Evolutionary conservation across 208 protist genomes (phyloP).

Genomic region (Balamuthia mandrillaris): DNA sequence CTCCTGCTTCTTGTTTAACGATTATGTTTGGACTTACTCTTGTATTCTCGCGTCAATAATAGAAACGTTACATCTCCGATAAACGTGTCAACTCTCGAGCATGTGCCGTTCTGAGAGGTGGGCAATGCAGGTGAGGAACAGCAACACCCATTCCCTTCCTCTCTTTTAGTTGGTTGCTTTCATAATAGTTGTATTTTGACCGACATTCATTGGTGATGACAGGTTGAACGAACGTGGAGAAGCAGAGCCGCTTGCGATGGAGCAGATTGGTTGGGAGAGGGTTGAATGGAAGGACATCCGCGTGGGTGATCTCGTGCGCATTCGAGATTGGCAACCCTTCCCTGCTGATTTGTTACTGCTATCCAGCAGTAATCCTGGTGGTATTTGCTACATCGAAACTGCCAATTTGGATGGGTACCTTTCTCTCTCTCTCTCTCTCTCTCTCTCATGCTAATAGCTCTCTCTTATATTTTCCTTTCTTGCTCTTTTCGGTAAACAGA

Average conservation of each 20-base stretch:
- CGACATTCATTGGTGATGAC: no score
- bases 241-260: neutral
- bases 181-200: neutral
- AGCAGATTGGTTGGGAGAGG: constrained; percentile 48
- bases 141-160: neutral
- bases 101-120: constrained; percentile 2
- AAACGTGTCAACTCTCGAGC: constrained; percentile 11
- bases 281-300: constrained; percentile 20
- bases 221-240: neutral
- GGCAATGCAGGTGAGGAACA: no score
- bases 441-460: neutral
- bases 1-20: neutral
- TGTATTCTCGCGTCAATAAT: neutral
- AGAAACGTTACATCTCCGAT: constrained; percentile 37
- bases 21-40: neutral
- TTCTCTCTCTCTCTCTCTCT: neutral
- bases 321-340: constrained; percentile 74
- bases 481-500: neutral
- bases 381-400: constrained; percentile 80
- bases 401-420: constrained; percentile 85
- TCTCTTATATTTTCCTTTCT: neutral
- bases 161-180: neutral
- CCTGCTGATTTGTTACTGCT: constrained; percentile 87
- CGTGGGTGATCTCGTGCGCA: constrained; percentile 12
- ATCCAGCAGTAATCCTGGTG: constrained; percentile 63